Evolutionary conservation across 1,284 basidiomycete species (phyloP), one percentile per base, ranked within the genome.

Genomic region (Cutaneotrichosporon dermatis): DNA sequence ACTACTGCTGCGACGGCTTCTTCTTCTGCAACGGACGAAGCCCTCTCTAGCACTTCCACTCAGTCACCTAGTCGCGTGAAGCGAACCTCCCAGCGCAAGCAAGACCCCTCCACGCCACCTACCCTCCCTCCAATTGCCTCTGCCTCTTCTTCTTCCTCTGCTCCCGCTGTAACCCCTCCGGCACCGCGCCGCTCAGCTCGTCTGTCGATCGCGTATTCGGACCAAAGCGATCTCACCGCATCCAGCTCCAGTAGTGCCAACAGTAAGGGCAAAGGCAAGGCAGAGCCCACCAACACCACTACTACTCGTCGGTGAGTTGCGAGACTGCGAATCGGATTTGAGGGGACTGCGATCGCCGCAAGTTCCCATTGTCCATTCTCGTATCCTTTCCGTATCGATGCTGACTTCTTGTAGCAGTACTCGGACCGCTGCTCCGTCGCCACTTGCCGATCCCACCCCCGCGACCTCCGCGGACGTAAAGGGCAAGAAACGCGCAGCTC

Each of bases 401-500:
- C 57, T 59, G 36, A 54, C n/a, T 36, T 33, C 15, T 16, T 41
- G 46, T 16, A 56, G 59, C 41, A 59, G 59, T 42, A 39, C 59
- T 11, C 49, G 54, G 6, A 46, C 56, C n/a, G 52, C 60, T 25
- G 34, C 50, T 3, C 15, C 42, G 3, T 34, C 34, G 41, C 34
- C 55, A 33, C 41, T 50, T 9, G 48, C 55, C 41, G 49, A 57
- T 7, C 37, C 25, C 13, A 33, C 48, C 8, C 40, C 49, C 8
- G 44, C 54, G 58, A 37, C 63, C 3, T 55, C 51, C 15, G 37
- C 51, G 44, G 74, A 76, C 58, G 68, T 66, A 51, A 75, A 76
- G 60, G 75, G 74, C 51, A 76, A 76, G 64, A 75, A 73, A 50
- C 66, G 69, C 48, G 75, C 71, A 4, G 54, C 49, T 11, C 54